Evolutionary conservation across 1,139 yeast genomes (phyloP).

Genomic region (Candida labiduridarum): DNA sequence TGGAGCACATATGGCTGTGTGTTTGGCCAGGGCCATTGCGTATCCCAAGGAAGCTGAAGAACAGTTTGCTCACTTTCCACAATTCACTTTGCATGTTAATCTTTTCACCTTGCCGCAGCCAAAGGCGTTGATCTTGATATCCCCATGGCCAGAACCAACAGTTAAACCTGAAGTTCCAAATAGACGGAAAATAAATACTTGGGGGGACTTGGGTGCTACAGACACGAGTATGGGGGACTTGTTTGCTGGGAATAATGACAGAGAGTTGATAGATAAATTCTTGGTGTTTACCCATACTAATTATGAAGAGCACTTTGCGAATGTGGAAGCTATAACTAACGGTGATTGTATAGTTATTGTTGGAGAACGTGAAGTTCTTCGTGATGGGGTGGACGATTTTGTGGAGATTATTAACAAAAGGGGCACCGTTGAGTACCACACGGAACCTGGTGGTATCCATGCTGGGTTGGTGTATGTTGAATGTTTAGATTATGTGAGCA

Average conservation of each 20-base stretch:
- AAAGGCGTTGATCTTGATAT: conserved; percentile 32
- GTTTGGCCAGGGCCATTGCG: conserved; percentile 35
- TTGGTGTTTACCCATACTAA: conserved; percentile 26
- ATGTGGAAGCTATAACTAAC: conserved; percentile 29
- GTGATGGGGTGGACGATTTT: conserved; percentile 29
- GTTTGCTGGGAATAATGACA: conserved; percentile 25
- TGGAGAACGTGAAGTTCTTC: conserved; percentile 44
- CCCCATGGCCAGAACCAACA: conserved; percentile 44
- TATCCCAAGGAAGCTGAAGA: conserved; percentile 31
- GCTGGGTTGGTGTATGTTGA: conserved; percentile 34
- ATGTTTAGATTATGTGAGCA: conserved; percentile 30
- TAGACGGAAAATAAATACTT: conserved; percentile 21
- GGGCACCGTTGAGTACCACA: conserved; percentile 20
- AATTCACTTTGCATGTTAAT: conserved; percentile 21
- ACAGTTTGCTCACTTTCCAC: conserved; percentile 22
- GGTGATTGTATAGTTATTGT: conserved; percentile 31
- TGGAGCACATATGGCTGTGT: conserved; percentile 44
- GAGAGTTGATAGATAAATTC: conserved; percentile 17
- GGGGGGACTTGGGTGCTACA: conserved; percentile 38
- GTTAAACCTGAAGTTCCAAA: conserved; percentile 21
- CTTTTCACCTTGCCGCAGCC: conserved; percentile 27
- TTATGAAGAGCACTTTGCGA: conserved; percentile 31
- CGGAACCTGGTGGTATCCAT: conserved; percentile 38
- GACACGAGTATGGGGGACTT: conserved; percentile 32
- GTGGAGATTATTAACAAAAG: conserved; percentile 21